phyloP scores from a whole-genome alignment of 495 filamentous ascomycete genomes.

The Hypomontagnella submonticulosa region DNA sequence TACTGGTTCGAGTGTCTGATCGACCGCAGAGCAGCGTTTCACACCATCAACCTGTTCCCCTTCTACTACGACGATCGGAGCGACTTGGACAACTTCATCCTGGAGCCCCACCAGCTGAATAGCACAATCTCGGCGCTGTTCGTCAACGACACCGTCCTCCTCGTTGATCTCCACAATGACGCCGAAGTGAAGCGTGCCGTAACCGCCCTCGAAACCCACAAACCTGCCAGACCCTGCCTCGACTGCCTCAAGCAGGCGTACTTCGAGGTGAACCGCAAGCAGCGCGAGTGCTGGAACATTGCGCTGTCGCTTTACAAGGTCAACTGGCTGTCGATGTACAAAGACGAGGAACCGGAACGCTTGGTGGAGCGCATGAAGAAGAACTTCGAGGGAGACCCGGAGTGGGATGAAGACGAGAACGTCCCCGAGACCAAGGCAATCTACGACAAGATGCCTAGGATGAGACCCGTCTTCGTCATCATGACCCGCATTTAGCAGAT shows the following conservation, averaged over 20 bases:
- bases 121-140: neutral
- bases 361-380: neutral
- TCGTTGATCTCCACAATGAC: neutral
- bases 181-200: neutral
- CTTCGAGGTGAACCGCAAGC: too few relatives aligned
- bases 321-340: too few relatives aligned
- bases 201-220: neutral
- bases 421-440: neutral
- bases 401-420: neutral
- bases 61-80: neutral
- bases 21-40: neutral
- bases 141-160: neutral
- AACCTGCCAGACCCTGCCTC: neutral
- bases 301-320: too few relatives aligned
- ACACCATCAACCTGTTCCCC: slow-evolving; percentile 10
- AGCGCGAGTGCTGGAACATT: too few relatives aligned
- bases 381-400: neutral
- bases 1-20: neutral
- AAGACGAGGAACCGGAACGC: too few relatives aligned
- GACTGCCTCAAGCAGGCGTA: too few relatives aligned
- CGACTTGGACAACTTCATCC: neutral
- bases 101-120: neutral
- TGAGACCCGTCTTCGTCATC: slow-evolving; percentile 10
- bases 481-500: too few relatives aligned
- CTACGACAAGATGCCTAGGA: slow-evolving; percentile 11